Conservation (phyloP, 2,329 filamentous ascomycete genomes). For the Helminthosporium solani region DNA sequence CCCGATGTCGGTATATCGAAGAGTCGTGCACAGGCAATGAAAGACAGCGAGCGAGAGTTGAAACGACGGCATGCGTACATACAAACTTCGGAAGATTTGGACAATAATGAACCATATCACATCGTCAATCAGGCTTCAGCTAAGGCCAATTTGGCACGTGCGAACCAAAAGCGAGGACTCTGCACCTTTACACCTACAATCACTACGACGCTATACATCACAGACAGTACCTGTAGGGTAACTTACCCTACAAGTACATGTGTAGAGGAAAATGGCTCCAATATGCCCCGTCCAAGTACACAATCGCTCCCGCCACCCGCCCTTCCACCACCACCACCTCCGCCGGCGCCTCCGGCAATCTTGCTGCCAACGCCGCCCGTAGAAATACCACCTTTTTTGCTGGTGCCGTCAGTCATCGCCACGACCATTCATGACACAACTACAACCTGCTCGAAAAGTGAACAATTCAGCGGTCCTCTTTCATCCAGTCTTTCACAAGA, state of each 20-base stretch:
- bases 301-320: not conserved
- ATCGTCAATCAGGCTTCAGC: not conserved
- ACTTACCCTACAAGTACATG: not conserved
- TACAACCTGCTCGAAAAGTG: conserved; percentile 4
- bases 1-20: conserved; percentile 14
- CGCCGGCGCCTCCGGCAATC: not conserved
- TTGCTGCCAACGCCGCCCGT: not conserved
- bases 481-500: not conserved
- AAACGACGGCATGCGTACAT: not conserved
- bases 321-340: not conserved
- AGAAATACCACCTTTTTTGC: conserved; percentile 3
- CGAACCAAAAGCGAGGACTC: not conserved
- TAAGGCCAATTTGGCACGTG: not conserved
- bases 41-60: not conserved
- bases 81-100: not conserved
- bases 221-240: conserved; percentile 5
- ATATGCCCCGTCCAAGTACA: too few relatives aligned
- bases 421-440: conserved; percentile 13
- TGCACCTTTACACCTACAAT: conserved; percentile 4
- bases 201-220: conserved; percentile 5
- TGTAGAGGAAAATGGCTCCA: not conserved
- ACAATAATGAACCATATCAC: not conserved
- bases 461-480: not conserved
- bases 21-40: not conserved
- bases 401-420: conserved; percentile 9